Evolutionary conservation across 441 rosid genomes (phyloP).

Genomic region (Hura crepitans): DNA sequence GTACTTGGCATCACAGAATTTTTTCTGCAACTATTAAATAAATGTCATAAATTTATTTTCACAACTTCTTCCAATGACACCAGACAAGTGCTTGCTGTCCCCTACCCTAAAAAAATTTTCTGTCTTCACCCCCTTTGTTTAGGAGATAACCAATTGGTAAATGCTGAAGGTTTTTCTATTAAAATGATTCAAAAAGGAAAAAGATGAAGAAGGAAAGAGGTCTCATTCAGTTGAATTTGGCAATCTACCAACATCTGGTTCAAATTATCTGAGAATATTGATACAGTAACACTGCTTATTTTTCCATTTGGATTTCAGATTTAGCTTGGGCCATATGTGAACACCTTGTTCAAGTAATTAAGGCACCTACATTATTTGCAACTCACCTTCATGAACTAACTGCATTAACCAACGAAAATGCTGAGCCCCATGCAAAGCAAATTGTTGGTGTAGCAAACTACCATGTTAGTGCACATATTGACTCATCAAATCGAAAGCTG

Average conservation of each 20-base stretch:
- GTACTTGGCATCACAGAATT: background rate
- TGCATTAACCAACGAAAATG: slow-evolving; percentile 67
- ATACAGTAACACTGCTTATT: background rate
- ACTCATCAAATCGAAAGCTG: slow-evolving; percentile 71
- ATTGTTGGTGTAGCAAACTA: slow-evolving; percentile 80
- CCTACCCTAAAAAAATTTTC: no score
- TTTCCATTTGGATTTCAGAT: slow-evolving; percentile 41
- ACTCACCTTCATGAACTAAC: slow-evolving; percentile 99
- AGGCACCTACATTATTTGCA: slow-evolving; percentile 93
- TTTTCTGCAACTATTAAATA: background rate
- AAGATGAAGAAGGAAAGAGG: no score
- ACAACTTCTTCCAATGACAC: no score
- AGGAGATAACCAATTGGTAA: background rate
- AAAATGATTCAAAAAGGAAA: no score
- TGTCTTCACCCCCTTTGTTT: no score
- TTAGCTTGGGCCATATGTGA: slow-evolving; percentile 99
- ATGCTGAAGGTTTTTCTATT: background rate
- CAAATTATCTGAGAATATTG: slow-evolving; percentile 3
- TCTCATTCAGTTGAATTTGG: background rate
- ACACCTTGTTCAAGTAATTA: slow-evolving; percentile 80
- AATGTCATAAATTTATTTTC: background rate
- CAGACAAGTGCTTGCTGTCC: no score
- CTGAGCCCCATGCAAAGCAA: slow-evolving; percentile 37
- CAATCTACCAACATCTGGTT: slow-evolving; percentile 2
- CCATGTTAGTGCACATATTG: slow-evolving; percentile 98